phyloP scores from a whole-genome alignment of 2,329 filamentous ascomycete species.

The Microascus cirrosus region DNA sequence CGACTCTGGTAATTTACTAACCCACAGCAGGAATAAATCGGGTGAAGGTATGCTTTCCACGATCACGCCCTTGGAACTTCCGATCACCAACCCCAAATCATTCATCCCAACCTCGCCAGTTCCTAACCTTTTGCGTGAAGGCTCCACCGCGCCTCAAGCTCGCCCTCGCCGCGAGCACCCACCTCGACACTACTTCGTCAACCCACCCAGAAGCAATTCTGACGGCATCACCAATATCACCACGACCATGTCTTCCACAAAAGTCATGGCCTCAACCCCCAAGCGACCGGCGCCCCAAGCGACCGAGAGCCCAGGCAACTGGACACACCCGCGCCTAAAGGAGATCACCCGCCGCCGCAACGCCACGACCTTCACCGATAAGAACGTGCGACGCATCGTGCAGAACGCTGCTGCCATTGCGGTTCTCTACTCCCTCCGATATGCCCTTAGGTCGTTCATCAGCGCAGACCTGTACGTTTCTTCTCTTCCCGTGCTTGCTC shows the following conservation, averaged over 20 bases:
- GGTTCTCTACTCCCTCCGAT: conserved; percentile 22
- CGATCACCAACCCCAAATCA: not conserved
- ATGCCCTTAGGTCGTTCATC: conserved; percentile 22
- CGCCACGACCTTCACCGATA: conserved; percentile 65
- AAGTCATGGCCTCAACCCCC: conserved; percentile 21
- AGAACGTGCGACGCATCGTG: conserved; percentile 59
- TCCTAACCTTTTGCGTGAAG: not conserved
- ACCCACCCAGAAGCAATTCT: not conserved
- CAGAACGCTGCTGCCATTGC: conserved; percentile 50
- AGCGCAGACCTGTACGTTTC: conserved; percentile 25
- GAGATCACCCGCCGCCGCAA: conserved; percentile 79
- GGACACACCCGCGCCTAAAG: conserved; percentile 79
- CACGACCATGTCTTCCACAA: conserved; percentile 1
- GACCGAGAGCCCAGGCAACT: conserved; percentile 60
- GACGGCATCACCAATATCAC: not conserved
- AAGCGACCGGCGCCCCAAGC: conserved; percentile 23
- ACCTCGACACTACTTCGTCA: not conserved
- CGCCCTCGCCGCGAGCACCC: not conserved
- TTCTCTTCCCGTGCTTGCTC: conserved; percentile 20
- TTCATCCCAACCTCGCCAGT: not conserved
- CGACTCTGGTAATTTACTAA: conserved; percentile 18
- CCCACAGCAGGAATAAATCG: conserved; percentile 10
- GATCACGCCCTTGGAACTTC: not conserved
- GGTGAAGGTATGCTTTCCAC: not conserved
- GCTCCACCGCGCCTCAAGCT: not conserved